Percentiles rank a stretch among this genome's conserved stretches.
Evolutionary conservation across 768 basidiomycete species (phyloP).

Genomic region (Tephrocybe sp.): DNA sequence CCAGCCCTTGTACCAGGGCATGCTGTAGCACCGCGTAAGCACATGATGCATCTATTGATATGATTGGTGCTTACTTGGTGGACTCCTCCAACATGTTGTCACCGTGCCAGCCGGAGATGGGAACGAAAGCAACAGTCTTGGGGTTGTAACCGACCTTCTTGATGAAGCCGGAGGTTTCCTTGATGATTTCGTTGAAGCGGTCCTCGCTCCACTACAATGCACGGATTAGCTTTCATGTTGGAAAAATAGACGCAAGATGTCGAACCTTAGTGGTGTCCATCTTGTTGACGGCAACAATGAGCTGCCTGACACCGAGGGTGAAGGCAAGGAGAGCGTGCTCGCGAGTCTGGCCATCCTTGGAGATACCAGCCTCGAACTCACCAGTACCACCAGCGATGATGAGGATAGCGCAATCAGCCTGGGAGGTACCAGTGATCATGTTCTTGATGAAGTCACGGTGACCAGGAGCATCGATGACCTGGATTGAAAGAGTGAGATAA

Average conservation of each 20-base stretch:
- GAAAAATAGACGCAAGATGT: not conserved
- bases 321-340: slow-evolving; percentile 99
- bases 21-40: slow-evolving; percentile 47
- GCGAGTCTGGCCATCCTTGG: slow-evolving; percentile 99
- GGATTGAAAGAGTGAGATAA: slow-evolving; percentile 13
- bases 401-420: slow-evolving; percentile 99
- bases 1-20: slow-evolving; percentile 99
- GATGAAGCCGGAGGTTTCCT: slow-evolving; percentile 97
- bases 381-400: slow-evolving; percentile 99
- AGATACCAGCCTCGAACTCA: slow-evolving; percentile 99
- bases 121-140: slow-evolving; percentile 96
- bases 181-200: slow-evolving; percentile 99
- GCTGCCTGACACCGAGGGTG: slow-evolving; percentile 99
- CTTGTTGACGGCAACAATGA: slow-evolving; percentile 99
- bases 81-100: slow-evolving; percentile 99
- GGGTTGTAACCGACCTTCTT: slow-evolving; percentile 99
- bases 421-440: slow-evolving; percentile 99
- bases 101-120: slow-evolving; percentile 99
- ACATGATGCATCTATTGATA: not conserved
- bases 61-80: slow-evolving; percentile 59
- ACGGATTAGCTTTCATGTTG: slow-evolving; percentile 1
- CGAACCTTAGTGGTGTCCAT: slow-evolving; percentile 98
- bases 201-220: slow-evolving; percentile 91
- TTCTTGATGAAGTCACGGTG: slow-evolving; percentile 99
- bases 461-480: slow-evolving; percentile 99